Evolutionary conservation across 2,329 filamentous ascomycete species (phyloP), one percentile per base, ranked within the genome.

Genomic region (Colletotrichum tanaceti): DNA sequence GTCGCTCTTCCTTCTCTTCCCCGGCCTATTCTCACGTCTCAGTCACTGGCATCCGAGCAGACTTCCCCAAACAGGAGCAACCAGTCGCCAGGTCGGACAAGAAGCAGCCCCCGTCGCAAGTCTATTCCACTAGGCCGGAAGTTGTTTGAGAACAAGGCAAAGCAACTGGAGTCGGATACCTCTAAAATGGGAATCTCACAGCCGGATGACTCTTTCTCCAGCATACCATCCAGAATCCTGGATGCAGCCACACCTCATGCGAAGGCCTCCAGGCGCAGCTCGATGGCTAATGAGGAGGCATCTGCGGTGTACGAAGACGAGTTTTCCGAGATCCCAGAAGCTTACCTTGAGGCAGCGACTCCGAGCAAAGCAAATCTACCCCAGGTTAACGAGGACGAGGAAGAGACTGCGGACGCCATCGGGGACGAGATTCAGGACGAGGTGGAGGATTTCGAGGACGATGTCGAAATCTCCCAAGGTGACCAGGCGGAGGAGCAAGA

Each of bases 241-340:
- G 71, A 72, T 24, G 73, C 74, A n/a, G 75, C 76, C 5, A 78
- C 77, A 5, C 77, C 77, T 14, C 70, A 73, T 28, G 55, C 46
- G 11, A 71, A 64, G 43, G 14, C 55, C 14, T 50, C 32, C 38
- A 68, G 55, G 41, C 54, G 60, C 14, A 59, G 35, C 43, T 60
- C 58, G 13, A 50, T 63, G 62, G 68, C 71, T 0, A 74, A 73
- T 3, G 72, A 76, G 1, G 75, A 79, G 2, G 77, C 80, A 24
- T 74, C 77, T 2, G 77, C 75, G 46, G 58, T 75, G 35, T 85
- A 87, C 52, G 84, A 87, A 1, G 86, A 88, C 70, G 87, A 85
- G 0, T 89, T 88, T 71, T 88, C 86, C 0, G 85, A 87, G 59
- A 86, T 88, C 18, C 85, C 86, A 0, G 81, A 85, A 18, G 80